Base-by-base conservation (phyloP, 176 grass and related monocot genomes). In the Microstegium vimineum region DNA sequence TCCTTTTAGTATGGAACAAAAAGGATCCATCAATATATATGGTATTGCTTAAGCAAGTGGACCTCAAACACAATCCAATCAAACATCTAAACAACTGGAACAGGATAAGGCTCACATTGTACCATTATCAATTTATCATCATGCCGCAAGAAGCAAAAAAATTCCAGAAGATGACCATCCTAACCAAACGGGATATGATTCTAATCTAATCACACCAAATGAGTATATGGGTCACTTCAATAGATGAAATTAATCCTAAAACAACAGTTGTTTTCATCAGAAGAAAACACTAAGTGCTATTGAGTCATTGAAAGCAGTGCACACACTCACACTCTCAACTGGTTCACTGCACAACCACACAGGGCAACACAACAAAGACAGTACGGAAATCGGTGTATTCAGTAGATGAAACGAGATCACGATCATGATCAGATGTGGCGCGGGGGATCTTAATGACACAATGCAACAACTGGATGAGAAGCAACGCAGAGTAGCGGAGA, bases 61-160 rank as follows among this genome's bases (percentile, higher is more conserved):
- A 51, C 59, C 23, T 71, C 32, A 7, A 82, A 45, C 34, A 5
- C 8, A 40, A 79, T 69, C 25, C 4, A 45, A 61, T 61, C 62
- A 77, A 30, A 67, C 66, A 65, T 49, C 22, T 71, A 76, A 87
- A 42, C 25, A 83, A 83, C 5, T 22, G 4, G 31, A 77, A 62
- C 23, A 23, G 5, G 61, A 45, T 10, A 41, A 31, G 10, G 35
- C 5, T 38, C 18, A 13, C 28, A 69, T 20, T 5, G 12, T 75
- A 62, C 11, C 17, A 51, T 2, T 47, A 49, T 73, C 69, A 72
- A 72, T 47, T 47, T 62, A 10, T 38, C 23, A 10, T 23, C 61
- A 31, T 75, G 13, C 51, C 23, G 0, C 7, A 30, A 62, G 8
- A 72, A 72, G 40, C 22, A 47, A 79, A 82, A 20, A 32, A 47